Evolutionary conservation across 305 asterid genomes (phyloP).

Genomic region (Fraxinus baroniana): DNA sequence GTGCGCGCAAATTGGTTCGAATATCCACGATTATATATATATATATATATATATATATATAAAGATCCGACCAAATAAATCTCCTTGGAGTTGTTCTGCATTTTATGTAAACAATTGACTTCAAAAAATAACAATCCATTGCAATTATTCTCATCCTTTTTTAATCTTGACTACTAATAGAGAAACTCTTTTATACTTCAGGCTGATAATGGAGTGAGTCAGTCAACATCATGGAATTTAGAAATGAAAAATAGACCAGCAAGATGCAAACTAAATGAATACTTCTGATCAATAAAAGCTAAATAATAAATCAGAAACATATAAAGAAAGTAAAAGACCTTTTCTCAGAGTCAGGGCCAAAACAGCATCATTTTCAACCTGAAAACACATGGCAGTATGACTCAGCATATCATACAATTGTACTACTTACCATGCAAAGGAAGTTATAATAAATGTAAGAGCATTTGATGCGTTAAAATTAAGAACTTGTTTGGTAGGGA

Average conservation of each 20-base stretch:
- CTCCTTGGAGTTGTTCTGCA: too few species aligned
- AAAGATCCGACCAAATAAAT: too few species aligned
- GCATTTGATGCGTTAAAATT: neutral
- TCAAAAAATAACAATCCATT: neutral
- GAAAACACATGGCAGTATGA: slow-evolving; percentile 27
- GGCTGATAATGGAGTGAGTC: neutral
- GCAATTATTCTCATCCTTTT: slow-evolving; percentile 1
- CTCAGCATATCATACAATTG: neutral
- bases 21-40: too few species aligned
- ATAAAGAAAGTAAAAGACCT: slow-evolving; percentile 48
- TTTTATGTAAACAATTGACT: too few species aligned
- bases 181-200: neutral
- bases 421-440: slow-evolving; percentile 4
- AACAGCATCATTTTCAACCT: slow-evolving; percentile 89
- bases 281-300: neutral
- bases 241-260: neutral
- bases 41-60: too few species aligned
- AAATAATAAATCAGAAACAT: slow-evolving; percentile 2
- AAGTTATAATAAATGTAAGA: neutral
- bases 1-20: too few species aligned
- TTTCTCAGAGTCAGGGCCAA: slow-evolving; percentile 85
- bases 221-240: slow-evolving; percentile 5
- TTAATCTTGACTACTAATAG: neutral
- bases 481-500: neutral
- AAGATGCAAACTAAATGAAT: neutral